Evolutionary conservation across 179 eudicot species (phyloP).

Genomic region (Silene noctiflora): DNA sequence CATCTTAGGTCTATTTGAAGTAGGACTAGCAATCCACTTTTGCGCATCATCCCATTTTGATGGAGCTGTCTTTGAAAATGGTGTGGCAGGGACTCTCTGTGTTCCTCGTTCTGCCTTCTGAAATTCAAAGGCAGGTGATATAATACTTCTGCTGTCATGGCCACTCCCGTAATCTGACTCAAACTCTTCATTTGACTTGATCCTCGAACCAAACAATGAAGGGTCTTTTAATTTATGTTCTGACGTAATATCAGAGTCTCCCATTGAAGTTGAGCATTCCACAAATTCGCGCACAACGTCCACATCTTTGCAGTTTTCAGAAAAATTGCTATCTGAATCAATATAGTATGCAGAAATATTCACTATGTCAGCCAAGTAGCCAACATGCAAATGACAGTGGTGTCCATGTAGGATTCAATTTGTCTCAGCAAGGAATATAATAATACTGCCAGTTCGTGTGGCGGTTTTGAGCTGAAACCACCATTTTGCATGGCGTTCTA

Average conservation of each 20-base stretch:
- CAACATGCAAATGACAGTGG: neutral
- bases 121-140: constrained; percentile 54
- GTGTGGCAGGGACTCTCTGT: constrained; percentile 49
- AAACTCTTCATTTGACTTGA: constrained; percentile 37
- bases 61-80: constrained; percentile 66
- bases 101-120: constrained; percentile 56
- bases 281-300: constrained; percentile 34
- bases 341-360: neutral
- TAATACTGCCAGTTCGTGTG: too few relatives aligned
- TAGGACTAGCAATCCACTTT: constrained; percentile 79
- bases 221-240: constrained; percentile 20
- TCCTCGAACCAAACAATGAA: constrained; percentile 15
- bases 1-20: constrained; percentile 44
- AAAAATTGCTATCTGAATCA: constrained; percentile 28
- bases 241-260: constrained; percentile 26
- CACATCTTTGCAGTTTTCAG: constrained; percentile 42
- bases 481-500: too few relatives aligned
- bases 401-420: too few relatives aligned
- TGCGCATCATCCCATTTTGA: constrained; percentile 90
- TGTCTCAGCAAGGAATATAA: too few relatives aligned
- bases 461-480: too few relatives aligned
- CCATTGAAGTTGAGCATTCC: constrained; percentile 33
- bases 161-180: constrained; percentile 39
- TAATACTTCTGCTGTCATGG: constrained; percentile 31
- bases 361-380: neutral